Percentiles rank a stretch among this genome's conserved stretches.
phyloP scores from a whole-genome alignment of 2,329 filamentous ascomycete genomes.

The Talaromyces atroroseus region DNA sequence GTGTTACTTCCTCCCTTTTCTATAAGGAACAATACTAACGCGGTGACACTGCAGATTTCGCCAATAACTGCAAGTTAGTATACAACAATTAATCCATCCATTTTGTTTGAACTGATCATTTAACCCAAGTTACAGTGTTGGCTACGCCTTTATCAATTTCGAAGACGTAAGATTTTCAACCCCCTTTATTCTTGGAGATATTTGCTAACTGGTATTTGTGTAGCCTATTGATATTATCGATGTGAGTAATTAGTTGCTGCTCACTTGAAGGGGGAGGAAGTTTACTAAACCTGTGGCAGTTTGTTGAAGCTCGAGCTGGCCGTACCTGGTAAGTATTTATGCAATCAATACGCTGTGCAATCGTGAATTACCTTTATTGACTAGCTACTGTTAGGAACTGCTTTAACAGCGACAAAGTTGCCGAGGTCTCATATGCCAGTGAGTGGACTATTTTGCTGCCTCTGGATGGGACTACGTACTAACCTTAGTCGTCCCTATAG shows the following conservation, averaged over 20 bases:
- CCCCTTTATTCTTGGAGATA: not conserved
- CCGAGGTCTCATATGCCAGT: constrained; percentile 95
- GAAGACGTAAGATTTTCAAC: constrained; percentile 56
- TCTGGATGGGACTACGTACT: constrained; percentile 18
- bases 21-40: not conserved
- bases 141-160: constrained; percentile 97
- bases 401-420: constrained; percentile 76
- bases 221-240: constrained; percentile 68
- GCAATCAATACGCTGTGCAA: not conserved
- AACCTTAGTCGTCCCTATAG: constrained; percentile 40
- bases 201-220: constrained; percentile 32
- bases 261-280: not conserved
- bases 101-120: not conserved
- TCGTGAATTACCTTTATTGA: constrained; percentile 12
- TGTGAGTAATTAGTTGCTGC: constrained; percentile 43
- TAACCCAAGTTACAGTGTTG: constrained; percentile 60
- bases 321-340: constrained; percentile 56
- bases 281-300: constrained; percentile 43
- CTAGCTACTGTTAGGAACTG: constrained; percentile 55
- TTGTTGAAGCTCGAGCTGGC: constrained; percentile 64
- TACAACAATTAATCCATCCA: not conserved
- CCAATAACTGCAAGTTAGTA: constrained; percentile 74
- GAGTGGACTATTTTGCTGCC: constrained; percentile 32
- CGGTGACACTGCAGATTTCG: constrained; percentile 54
- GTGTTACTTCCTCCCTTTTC: not conserved